phyloP scores from a whole-genome alignment of 768 basidiomycete species.

The Suillus fuscotomentosus region DNA sequence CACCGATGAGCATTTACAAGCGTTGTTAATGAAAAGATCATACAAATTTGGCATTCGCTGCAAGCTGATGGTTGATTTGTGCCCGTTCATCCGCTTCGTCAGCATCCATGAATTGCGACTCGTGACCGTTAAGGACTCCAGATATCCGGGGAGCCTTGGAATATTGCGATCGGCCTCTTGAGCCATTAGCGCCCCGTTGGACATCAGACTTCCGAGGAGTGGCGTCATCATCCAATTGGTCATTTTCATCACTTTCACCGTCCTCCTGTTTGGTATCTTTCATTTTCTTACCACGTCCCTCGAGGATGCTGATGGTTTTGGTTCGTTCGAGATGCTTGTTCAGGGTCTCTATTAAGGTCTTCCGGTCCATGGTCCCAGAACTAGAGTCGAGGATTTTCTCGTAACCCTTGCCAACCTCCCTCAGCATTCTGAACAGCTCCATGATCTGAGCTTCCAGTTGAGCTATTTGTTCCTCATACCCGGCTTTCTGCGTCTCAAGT shows the following conservation, averaged over 20 bases:
- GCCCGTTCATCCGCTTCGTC: conserved; percentile 81
- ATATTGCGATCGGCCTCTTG: conserved; percentile 30
- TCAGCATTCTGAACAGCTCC: conserved; percentile 93
- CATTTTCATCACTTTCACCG: conserved; percentile 30
- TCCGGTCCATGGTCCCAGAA: conserved; percentile 68
- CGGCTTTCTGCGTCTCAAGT: conserved; percentile 70
- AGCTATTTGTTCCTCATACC: conserved; percentile 82
- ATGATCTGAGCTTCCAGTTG: conserved; percentile 91
- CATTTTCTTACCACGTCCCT: conserved; percentile 54
- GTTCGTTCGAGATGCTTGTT: conserved; percentile 81
- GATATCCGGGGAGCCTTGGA: conserved; percentile 37
- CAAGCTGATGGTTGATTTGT: conserved; percentile 84
- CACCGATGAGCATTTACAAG: conserved; percentile 13
- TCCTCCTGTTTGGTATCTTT: conserved; percentile 22
- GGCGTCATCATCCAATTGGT: conserved; percentile 40
- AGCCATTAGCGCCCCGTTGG: conserved; percentile 35
- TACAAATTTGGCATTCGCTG: conserved; percentile 71
- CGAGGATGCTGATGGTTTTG: conserved; percentile 83
- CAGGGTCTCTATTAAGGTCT: conserved; percentile 73
- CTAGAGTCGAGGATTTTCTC: conserved; percentile 70
- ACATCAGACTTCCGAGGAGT: conserved; percentile 57
- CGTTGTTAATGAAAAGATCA: conserved; percentile 20
- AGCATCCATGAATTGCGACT: conserved; percentile 88
- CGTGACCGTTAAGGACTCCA: conserved; percentile 47
- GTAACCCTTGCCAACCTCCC: conserved; percentile 75